A percentile compares a stretch with the other conserved stretches of the same genome.
Conservation (phyloP, 2,329 filamentous ascomycete species). For the Botrytis fragariae region DNA sequence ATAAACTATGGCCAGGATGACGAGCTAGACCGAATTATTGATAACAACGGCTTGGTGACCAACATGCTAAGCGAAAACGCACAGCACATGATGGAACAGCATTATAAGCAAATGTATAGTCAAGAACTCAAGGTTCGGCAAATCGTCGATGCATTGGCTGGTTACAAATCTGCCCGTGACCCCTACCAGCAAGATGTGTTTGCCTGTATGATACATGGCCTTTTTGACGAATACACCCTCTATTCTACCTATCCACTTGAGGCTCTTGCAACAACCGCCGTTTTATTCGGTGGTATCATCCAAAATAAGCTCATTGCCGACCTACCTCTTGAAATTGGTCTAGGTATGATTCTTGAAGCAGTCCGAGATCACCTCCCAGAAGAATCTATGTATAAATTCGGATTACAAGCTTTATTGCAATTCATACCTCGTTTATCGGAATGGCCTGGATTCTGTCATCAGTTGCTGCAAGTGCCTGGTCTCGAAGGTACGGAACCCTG, state of each 20-base stretch:
- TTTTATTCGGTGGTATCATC: slow-evolving; percentile 95
- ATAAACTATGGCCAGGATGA: slow-evolving; percentile 83
- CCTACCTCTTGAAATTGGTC: slow-evolving; percentile 86
- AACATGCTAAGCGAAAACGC: slow-evolving; percentile 77
- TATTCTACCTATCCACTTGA: slow-evolving; percentile 96
- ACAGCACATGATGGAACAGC: slow-evolving; percentile 91
- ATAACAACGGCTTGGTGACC: slow-evolving; percentile 76
- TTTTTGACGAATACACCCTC: slow-evolving; percentile 96
- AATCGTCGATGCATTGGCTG: slow-evolving; percentile 79
- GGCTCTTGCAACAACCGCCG: slow-evolving; percentile 89
- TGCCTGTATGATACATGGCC: slow-evolving; percentile 95
- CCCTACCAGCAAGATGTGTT: slow-evolving; percentile 90
- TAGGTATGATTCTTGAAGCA: slow-evolving; percentile 96
- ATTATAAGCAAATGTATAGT: slow-evolving; percentile 98
- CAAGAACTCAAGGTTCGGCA: slow-evolving; percentile 82
- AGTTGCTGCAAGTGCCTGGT: slow-evolving; percentile 76
- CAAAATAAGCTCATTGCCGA: slow-evolving; percentile 88
- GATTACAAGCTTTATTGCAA: slow-evolving; percentile 89
- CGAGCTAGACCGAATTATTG: slow-evolving; percentile 87
- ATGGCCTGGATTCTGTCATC: slow-evolving; percentile 92
- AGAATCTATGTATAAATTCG: slow-evolving; percentile 96
- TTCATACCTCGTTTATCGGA: slow-evolving; percentile 79
- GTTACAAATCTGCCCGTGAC: slow-evolving; percentile 84
- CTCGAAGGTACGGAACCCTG: slow-evolving; percentile 83
- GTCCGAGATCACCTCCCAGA: slow-evolving; percentile 81